Evolutionary conservation across 2,329 filamentous ascomycete species (phyloP).

Genomic region (Pseudogymnoascus sp.): DNA sequence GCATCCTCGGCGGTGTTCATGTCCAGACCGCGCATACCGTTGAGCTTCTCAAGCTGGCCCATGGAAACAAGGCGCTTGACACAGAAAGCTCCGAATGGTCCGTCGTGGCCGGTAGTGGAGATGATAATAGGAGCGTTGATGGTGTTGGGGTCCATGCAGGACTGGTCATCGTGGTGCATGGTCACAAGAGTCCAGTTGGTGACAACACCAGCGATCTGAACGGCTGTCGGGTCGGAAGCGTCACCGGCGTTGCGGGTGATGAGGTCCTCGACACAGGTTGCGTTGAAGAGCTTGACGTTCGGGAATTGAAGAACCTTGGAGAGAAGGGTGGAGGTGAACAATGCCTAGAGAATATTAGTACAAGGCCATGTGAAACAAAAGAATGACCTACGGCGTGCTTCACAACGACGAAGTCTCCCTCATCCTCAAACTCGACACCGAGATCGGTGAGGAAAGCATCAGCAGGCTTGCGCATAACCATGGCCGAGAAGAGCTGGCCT

Average conservation of each 20-base stretch:
- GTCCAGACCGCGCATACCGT: slow-evolving; percentile 87
- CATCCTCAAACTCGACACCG: slow-evolving; percentile 79
- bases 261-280: slow-evolving; percentile 83
- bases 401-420: slow-evolving; percentile 82
- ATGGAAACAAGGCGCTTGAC: slow-evolving; percentile 89
- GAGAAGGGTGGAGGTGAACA: slow-evolving; percentile 84
- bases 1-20: slow-evolving; percentile 90
- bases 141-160: slow-evolving; percentile 95
- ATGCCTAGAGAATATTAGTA: slow-evolving; percentile 37
- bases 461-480: slow-evolving; percentile 91
- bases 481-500: slow-evolving; percentile 88
- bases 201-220: slow-evolving; percentile 81
- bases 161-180: slow-evolving; percentile 82
- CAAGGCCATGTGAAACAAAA: not conserved
- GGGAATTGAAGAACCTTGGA: slow-evolving; percentile 76
- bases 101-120: slow-evolving; percentile 86
- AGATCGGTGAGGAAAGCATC: slow-evolving; percentile 76
- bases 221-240: slow-evolving; percentile 33
- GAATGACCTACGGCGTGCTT: slow-evolving; percentile 62
- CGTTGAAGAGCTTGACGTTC: slow-evolving; percentile 96
- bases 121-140: slow-evolving; percentile 88
- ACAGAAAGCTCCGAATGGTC: slow-evolving; percentile 81
- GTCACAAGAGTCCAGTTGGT: slow-evolving; percentile 93
- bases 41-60: slow-evolving; percentile 73
- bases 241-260: slow-evolving; percentile 62